Evolutionary conservation across 192 early-diverging fungal species (phyloP).

Genomic region (Spinellus fusiger): DNA sequence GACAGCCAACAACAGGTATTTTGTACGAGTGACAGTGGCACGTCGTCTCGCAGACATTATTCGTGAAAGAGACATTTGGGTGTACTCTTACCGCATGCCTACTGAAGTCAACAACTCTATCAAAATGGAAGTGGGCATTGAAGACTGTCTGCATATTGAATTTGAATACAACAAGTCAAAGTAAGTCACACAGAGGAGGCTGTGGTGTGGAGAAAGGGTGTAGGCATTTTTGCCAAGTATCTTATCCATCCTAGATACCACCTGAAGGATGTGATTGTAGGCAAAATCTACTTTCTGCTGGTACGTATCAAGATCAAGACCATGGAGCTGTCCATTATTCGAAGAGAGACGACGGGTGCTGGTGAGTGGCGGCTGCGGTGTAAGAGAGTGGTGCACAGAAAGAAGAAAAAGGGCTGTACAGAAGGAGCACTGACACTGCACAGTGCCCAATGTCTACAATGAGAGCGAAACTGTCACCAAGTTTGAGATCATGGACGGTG

Average conservation of each 20-base stretch:
- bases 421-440: neutral
- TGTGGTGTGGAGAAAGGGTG: neutral
- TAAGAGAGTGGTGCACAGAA: neutral
- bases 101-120: conserved; percentile 90
- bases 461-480: conserved; percentile 98
- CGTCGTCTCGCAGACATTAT: conserved; percentile 84
- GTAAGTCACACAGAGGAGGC: conserved; percentile 41
- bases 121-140: conserved; percentile 99
- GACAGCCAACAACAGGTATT: conserved; percentile 56
- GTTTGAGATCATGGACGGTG: conserved; percentile 99
- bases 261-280: conserved; percentile 97
- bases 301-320: conserved; percentile 99
- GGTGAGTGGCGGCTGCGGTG: too few relatives aligned
- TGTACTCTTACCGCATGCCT: conserved; percentile 94
- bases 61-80: conserved; percentile 95
- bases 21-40: conserved; percentile 87
- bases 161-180: conserved; percentile 99
- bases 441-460: conserved; percentile 94
- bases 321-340: conserved; percentile 98
- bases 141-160: conserved; percentile 98
- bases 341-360: conserved; percentile 93
- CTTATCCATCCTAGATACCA: conserved; percentile 63
- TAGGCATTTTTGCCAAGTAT: neutral
- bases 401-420: too few relatives aligned
- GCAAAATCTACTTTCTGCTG: conserved; percentile 98